These are phyloP conservation scores for Violaceomyces palustris DNA, from an alignment of 1,284 basidiomycete genomes.

Conservation along the genomic window DNA sequence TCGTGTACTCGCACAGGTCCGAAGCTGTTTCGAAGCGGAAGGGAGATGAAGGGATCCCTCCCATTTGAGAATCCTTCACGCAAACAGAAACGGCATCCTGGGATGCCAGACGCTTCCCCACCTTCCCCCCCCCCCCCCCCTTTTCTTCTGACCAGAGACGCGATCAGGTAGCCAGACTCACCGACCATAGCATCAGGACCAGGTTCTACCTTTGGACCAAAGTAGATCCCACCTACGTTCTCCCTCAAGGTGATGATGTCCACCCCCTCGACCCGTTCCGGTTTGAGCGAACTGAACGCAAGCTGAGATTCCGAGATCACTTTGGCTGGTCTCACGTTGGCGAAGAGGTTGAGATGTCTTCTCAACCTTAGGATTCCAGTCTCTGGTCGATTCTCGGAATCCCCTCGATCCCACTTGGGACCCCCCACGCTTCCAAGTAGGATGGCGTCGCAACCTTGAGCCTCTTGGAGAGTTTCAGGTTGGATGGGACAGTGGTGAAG, in stretches of 20 bases:
- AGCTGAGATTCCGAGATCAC: constrained; percentile 86
- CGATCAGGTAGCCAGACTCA: constrained; percentile 6
- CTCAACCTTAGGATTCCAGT: constrained; percentile 80
- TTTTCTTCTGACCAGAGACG: constrained; percentile 70
- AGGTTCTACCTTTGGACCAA: constrained; percentile 78
- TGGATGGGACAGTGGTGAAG: constrained; percentile 22
- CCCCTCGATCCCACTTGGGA: constrained; percentile 86
- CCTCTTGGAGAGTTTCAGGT: constrained; percentile 71
- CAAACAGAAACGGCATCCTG: too few species aligned
- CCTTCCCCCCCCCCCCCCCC: too few species aligned
- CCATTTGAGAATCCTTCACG: too few species aligned
- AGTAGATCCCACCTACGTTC: constrained; percentile 67
- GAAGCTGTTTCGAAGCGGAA: constrained; percentile 7
- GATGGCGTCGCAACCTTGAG: constrained; percentile 57
- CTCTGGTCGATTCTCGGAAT: constrained; percentile 76
- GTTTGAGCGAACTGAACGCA: constrained; percentile 78
- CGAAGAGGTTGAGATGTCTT: constrained; percentile 86
- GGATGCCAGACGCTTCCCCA: too few species aligned
- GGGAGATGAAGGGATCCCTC: neutral
- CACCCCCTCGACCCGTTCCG: constrained; percentile 74
- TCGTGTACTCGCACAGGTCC: constrained; percentile 63
- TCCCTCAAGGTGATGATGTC: constrained; percentile 92
- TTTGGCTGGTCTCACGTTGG: constrained; percentile 92
- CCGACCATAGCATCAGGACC: constrained; percentile 53
- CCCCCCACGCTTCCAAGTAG: constrained; percentile 82